These are phyloP conservation scores for Parascedosporium putredinis DNA, from an alignment of 2,329 filamentous ascomycete species.

Conservation along the genomic window DNA sequence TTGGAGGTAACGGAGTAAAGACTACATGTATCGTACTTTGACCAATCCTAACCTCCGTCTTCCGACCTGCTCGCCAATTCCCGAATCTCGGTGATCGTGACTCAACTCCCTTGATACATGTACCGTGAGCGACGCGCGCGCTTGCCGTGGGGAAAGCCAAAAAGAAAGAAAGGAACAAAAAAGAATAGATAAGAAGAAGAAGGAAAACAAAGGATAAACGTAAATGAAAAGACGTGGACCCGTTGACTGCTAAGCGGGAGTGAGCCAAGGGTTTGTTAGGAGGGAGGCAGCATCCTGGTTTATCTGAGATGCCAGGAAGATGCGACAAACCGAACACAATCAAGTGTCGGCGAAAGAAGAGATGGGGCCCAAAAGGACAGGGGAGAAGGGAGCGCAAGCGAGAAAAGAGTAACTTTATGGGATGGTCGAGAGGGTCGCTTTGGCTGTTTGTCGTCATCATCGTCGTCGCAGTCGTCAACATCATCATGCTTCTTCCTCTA, in stretches of 20 bases:
- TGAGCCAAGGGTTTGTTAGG: too few species aligned
- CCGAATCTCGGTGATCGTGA: background rate
- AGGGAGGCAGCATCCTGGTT: too few species aligned
- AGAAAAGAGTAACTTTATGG: too few species aligned
- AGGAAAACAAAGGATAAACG: background rate
- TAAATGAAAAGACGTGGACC: too few species aligned
- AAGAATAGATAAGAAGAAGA: background rate
- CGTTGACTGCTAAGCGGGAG: too few species aligned
- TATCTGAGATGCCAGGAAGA: too few species aligned
- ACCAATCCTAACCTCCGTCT: background rate
- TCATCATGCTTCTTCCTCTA: background rate
- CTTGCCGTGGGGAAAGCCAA: background rate
- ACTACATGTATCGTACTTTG: conserved; percentile 3
- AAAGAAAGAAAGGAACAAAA: background rate
- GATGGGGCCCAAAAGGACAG: background rate
- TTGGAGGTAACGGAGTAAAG: too few species aligned
- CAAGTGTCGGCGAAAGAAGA: background rate
- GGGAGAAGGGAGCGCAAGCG: background rate
- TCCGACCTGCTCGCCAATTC: background rate
- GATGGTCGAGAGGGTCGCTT: too few species aligned
- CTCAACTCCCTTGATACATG: background rate
- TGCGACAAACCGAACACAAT: too few species aligned
- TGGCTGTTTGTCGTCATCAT: too few species aligned
- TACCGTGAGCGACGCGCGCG: background rate
- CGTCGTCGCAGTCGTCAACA: background rate